Conservation (phyloP, 495 filamentous ascomycete species). For the Collariella sp. region DNA sequence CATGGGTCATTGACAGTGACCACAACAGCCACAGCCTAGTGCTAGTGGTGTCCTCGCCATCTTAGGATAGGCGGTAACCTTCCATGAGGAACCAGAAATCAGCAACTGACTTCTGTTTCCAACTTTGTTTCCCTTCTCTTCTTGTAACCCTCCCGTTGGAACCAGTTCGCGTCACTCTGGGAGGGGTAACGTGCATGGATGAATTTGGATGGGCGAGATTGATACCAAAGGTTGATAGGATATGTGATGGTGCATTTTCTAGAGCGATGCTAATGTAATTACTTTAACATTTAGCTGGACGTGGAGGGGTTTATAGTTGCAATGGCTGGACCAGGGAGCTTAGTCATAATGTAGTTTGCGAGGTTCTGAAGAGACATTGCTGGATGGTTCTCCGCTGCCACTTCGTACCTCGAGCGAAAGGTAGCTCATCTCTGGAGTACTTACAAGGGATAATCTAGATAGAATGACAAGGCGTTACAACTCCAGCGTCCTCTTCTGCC, state of each 20-base stretch:
- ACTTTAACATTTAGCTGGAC: conserved; percentile 15
- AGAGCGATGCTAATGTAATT: conserved; percentile 18
- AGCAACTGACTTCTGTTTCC: neutral
- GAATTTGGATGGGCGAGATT: conserved; percentile 4
- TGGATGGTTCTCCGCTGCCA: neutral
- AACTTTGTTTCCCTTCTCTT: neutral
- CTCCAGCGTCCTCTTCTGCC: no score
- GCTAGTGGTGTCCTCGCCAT: neutral
- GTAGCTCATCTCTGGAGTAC: no score
- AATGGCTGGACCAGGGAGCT: conserved; percentile 10
- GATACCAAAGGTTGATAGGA: conserved; percentile 11
- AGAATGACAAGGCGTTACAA: no score
- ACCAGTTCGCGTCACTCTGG: neutral
- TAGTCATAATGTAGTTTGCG: conserved; percentile 13
- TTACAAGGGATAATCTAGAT: no score
- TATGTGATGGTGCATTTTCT: conserved; percentile 4
- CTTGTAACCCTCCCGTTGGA: neutral
- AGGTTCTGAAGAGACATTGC: conserved; percentile 2
- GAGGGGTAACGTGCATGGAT: neutral
- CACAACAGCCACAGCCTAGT: neutral
- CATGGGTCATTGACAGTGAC: neutral
- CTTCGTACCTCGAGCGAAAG: no score
- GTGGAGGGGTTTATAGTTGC: conserved; percentile 11
- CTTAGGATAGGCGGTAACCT: neutral
- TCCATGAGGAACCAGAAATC: neutral